Evolutionary conservation across 805 yeast genomes (phyloP).

Genomic region (Barnettozyma wickerhamii): DNA sequence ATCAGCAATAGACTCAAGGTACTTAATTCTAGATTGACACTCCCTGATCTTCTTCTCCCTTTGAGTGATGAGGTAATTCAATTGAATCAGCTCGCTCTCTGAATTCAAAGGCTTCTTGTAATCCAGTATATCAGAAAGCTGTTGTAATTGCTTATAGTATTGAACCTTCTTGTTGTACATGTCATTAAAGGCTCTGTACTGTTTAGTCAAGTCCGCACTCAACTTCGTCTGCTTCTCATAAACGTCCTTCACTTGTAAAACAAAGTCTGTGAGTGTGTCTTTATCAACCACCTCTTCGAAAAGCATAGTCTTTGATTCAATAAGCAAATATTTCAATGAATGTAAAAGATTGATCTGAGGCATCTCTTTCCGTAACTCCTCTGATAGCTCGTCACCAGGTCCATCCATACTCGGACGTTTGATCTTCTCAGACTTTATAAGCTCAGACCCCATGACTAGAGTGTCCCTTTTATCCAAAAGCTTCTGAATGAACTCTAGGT

Average conservation of each 20-base stretch:
- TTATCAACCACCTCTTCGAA: constrained; percentile 5
- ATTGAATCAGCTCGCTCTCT: constrained; percentile 36
- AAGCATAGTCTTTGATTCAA: constrained; percentile 13
- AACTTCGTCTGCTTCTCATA: constrained; percentile 31
- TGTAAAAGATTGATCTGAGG: constrained; percentile 1
- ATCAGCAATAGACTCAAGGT: constrained; percentile 40
- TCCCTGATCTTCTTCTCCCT: constrained; percentile 20
- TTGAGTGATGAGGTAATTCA: neutral
- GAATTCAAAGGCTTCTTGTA: constrained; percentile 11
- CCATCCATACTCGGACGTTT: neutral
- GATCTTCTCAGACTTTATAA: neutral
- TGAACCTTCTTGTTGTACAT: constrained; percentile 77
- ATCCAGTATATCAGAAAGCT: constrained; percentile 72
- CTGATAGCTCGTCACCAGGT: constrained; percentile 5
- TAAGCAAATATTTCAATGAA: constrained; percentile 13
- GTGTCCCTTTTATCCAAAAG: constrained; percentile 41
- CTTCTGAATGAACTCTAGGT: constrained; percentile 50
- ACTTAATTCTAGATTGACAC: constrained; percentile 40
- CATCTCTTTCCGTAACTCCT: constrained; percentile 15
- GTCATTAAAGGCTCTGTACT: constrained; percentile 49
- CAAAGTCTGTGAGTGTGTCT: constrained; percentile 8
- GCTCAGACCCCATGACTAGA: constrained; percentile 26
- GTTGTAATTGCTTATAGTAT: constrained; percentile 82
- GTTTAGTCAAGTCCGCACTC: constrained; percentile 31
- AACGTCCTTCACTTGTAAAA: constrained; percentile 21